Percentiles rank a stretch among this genome's conserved stretches.
Evolutionary conservation across 1,284 basidiomycete species (phyloP).

Genomic region (Boletus coffeatus): DNA sequence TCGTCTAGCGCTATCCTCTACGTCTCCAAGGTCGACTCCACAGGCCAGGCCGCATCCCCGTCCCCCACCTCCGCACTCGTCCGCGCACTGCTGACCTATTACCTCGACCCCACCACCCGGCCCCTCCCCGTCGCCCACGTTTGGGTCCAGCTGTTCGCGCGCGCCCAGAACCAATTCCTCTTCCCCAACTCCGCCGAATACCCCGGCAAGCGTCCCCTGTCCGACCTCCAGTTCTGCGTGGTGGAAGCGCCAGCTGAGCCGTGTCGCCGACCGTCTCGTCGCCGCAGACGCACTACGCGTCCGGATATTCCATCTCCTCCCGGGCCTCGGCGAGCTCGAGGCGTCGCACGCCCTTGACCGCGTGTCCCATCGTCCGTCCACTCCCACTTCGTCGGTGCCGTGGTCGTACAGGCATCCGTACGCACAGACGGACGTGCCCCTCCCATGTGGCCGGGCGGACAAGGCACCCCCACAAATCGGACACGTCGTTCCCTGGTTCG

Average conservation of each 20-base stretch:
- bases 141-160: slow-evolving; percentile 88
- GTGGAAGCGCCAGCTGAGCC: slow-evolving; percentile 80
- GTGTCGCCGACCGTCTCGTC: slow-evolving; percentile 38
- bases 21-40: slow-evolving; percentile 92
- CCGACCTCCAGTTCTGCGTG: slow-evolving; percentile 83
- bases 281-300: slow-evolving; percentile 21
- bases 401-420: slow-evolving; percentile 83
- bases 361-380: slow-evolving; percentile 21
- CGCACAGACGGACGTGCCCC: slow-evolving; percentile 47
- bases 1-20: slow-evolving; percentile 78
- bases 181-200: slow-evolving; percentile 89
- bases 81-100: slow-evolving; percentile 61
- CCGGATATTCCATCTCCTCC: slow-evolving; percentile 63
- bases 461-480: slow-evolving; percentile 46
- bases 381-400: slow-evolving; percentile 16
- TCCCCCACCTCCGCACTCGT: slow-evolving; percentile 69
- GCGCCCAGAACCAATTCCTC: slow-evolving; percentile 88
- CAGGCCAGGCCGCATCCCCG: slow-evolving; percentile 63
- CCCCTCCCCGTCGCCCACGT: slow-evolving; percentile 51
- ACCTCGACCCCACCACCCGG: slow-evolving; percentile 60
- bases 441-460: slow-evolving; percentile 26
- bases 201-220: slow-evolving; percentile 67
- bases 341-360: slow-evolving; percentile 56
- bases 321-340: slow-evolving; percentile 68
- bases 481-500: slow-evolving; percentile 78